These are phyloP conservation scores for Aegle marmelos DNA, from an alignment of 345 rosid species.

Conservation along the genomic window DNA sequence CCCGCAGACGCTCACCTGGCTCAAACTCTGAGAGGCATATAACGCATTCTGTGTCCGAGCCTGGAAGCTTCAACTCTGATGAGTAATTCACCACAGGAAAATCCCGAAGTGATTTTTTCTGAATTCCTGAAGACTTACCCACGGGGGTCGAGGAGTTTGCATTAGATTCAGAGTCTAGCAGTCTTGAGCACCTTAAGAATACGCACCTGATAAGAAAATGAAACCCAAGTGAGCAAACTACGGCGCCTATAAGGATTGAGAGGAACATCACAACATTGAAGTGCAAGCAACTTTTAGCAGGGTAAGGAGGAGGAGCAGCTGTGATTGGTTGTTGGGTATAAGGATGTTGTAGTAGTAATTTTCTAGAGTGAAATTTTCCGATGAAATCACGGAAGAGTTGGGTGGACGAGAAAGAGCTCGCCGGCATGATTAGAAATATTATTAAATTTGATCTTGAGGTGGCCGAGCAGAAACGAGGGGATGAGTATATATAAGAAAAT, in stretches of 20 bases:
- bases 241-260: conserved; percentile 70
- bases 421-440: background rate
- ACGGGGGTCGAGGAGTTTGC: conserved; percentile 28
- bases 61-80: background rate
- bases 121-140: conserved; percentile 57
- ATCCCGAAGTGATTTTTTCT: conserved; percentile 56
- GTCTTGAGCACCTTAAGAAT: conserved; percentile 43
- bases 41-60: conserved; percentile 15
- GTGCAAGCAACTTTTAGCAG: conserved; percentile 41
- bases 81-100: conserved; percentile 17
- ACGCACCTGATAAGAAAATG: conserved; percentile 62
- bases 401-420: conserved; percentile 4
- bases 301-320: conserved; percentile 25
- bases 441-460: background rate
- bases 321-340: background rate
- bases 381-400: conserved; percentile 4
- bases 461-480: background rate
- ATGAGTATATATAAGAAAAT: background rate
- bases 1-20: conserved; percentile 21
- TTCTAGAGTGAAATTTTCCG: conserved; percentile 24
- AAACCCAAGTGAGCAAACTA: conserved; percentile 66
- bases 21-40: conserved; percentile 14
- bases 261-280: conserved; percentile 70
- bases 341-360: conserved; percentile 28
- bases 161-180: conserved; percentile 14